Conservation (phyloP, 345 rosid genomes). For the Cochlearia excelsa region DNA sequence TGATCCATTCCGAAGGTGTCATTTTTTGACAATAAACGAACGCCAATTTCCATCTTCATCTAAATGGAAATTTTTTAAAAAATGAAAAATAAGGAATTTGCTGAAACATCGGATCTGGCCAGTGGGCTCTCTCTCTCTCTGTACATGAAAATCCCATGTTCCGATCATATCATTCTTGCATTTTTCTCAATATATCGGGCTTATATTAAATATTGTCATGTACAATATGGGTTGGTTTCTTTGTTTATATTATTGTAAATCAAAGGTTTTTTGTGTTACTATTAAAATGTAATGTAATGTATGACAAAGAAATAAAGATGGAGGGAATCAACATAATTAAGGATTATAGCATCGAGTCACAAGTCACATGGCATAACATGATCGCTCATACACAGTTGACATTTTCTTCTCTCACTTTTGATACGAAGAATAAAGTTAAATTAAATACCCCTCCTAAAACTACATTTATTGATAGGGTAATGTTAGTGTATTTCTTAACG, state of each 20-base stretch:
- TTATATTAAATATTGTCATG: neutral
- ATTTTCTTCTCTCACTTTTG: neutral
- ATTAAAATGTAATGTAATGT: no score
- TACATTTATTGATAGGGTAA: no score
- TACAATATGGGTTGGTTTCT: neutral
- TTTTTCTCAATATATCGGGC: neutral
- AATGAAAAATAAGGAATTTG: neutral
- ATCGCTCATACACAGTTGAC: slow-evolving; percentile 21
- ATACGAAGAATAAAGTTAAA: no score
- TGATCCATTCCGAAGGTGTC: no score
- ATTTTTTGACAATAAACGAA: no score
- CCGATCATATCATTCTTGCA: slow-evolving; percentile 18
- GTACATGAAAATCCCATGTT: slow-evolving; percentile 25
- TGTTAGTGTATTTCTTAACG: no score
- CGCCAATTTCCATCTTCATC: no score
- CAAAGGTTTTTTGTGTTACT: neutral
- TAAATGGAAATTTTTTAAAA: neutral
- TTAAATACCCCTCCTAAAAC: no score
- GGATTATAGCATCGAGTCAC: slow-evolving; percentile 24
- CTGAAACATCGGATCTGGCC: slow-evolving; percentile 34
- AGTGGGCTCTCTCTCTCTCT: neutral
- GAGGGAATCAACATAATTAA: neutral
- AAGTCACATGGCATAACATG: slow-evolving; percentile 35
- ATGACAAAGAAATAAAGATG: neutral
- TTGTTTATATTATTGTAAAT: neutral